Percentiles rank a stretch among this genome's conserved stretches.
Conservation (phyloP, 2,329 filamentous ascomycete species). For the Paraphaeosphaeria minitans region DNA sequence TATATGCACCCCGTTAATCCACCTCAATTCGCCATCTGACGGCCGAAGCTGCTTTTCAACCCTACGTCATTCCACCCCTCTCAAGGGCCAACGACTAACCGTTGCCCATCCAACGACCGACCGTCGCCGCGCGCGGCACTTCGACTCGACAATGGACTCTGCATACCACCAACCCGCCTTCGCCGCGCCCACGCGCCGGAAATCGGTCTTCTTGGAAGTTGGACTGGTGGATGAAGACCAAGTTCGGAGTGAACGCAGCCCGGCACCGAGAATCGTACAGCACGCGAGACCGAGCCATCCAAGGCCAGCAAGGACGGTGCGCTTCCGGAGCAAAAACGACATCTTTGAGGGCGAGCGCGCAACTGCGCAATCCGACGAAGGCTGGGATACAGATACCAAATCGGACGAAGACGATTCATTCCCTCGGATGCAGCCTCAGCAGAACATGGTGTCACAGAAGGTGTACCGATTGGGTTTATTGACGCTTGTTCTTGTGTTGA, state of each 20-base stretch:
- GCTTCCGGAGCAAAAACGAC: conserved; percentile 40
- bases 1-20: conserved; percentile 17
- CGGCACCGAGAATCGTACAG: conserved; percentile 30
- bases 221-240: conserved; percentile 43
- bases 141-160: conserved; percentile 30
- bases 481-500: conserved; percentile 36
- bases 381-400: conserved; percentile 36
- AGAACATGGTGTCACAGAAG: conserved; percentile 23
- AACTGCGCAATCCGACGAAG: conserved; percentile 21
- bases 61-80: conserved; percentile 26
- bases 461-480: conserved; percentile 38
- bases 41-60: conserved; percentile 21
- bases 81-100: not conserved
- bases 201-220: conserved; percentile 45
- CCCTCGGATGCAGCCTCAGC: conserved; percentile 11
- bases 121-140: conserved; percentile 18
- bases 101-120: conserved; percentile 3
- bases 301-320: conserved; percentile 35
- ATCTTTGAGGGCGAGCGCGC: conserved; percentile 27
- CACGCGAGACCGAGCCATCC: conserved; percentile 23
- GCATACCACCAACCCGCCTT: conserved; percentile 32
- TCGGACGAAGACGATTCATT: conserved; percentile 24
- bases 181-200: conserved; percentile 27
- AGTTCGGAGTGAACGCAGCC: conserved; percentile 35
- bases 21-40: conserved; percentile 11